Evolutionary conservation across 2,329 filamentous ascomycete species (phyloP).

Genomic region (Endocalyx cinctus): DNA sequence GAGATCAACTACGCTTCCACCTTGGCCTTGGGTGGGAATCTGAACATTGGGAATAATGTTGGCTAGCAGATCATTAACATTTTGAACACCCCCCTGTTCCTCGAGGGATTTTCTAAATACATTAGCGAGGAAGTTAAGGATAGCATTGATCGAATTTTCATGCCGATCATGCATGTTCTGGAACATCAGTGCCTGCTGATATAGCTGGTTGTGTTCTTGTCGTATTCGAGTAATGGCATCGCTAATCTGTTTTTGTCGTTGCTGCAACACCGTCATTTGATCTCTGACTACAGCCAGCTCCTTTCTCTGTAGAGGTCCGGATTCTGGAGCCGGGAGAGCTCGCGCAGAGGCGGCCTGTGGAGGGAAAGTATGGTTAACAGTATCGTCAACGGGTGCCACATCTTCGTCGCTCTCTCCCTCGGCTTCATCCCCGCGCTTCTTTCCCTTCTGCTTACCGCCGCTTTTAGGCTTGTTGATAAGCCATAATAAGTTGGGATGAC

Average conservation of each 20-base stretch:
- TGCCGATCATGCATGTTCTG: conserved; percentile 93
- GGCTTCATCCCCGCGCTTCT: conserved; percentile 58
- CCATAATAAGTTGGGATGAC: conserved; percentile 89
- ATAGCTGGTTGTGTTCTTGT: conserved; percentile 81
- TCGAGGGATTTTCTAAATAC: conserved; percentile 94
- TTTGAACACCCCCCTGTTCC: conserved; percentile 70
- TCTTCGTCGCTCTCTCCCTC: conserved; percentile 71
- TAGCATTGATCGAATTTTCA: conserved; percentile 98
- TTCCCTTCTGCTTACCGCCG: conserved; percentile 53
- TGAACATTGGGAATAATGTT: conserved; percentile 61
- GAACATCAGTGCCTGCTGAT: conserved; percentile 82
- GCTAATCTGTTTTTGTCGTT: conserved; percentile 82
- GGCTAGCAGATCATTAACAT: conserved; percentile 79
- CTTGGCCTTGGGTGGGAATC: conserved; percentile 41
- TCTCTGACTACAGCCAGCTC: conserved; percentile 74
- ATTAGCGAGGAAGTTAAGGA: conserved; percentile 91
- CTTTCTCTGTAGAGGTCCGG: conserved; percentile 55
- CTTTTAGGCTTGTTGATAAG: conserved; percentile 93
- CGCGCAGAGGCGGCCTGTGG: conserved; percentile 23
- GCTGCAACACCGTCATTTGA: conserved; percentile 76
- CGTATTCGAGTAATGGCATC: conserved; percentile 75
- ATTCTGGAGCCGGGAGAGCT: conserved; percentile 39
- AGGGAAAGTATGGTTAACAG: conserved; percentile 35
- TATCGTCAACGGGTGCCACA: conserved; percentile 36
- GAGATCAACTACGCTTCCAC: conserved; percentile 58